Percentiles rank a stretch among this genome's conserved stretches.
Conservation (phyloP, 2,329 filamentous ascomycete genomes). For the Aaosphaeria pasadenensis region DNA sequence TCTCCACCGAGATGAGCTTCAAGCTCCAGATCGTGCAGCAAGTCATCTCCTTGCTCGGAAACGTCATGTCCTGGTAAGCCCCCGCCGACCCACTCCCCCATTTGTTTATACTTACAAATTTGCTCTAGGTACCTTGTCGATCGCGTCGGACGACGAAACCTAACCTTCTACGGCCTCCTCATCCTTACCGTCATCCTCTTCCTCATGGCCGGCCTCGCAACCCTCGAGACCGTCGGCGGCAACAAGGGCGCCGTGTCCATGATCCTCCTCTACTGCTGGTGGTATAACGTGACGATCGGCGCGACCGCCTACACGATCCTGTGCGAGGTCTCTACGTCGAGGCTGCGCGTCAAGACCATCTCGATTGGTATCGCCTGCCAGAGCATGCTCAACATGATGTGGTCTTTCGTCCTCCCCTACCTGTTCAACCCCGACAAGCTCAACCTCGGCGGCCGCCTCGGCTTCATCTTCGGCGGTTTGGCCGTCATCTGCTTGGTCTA, state of each 20-base stretch:
- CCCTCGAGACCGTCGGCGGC: constrained; percentile 52
- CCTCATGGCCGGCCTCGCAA: constrained; percentile 41
- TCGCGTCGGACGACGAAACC: constrained; percentile 67
- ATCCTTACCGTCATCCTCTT: constrained; percentile 67
- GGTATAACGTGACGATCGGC: constrained; percentile 81
- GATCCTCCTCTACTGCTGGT: constrained; percentile 47
- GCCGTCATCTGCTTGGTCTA: constrained; percentile 75
- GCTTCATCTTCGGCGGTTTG: constrained; percentile 82
- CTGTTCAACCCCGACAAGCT: constrained; percentile 37
- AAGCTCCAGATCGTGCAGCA: constrained; percentile 51
- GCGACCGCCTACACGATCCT: constrained; percentile 86
- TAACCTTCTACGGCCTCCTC: constrained; percentile 68
- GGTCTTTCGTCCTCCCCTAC: constrained; percentile 38
- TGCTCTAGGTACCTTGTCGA: constrained; percentile 58
- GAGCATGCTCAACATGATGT: constrained; percentile 33
- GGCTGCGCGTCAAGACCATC: constrained; percentile 72
- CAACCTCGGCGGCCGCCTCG: constrained; percentile 72
- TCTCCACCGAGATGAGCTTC: constrained; percentile 34
- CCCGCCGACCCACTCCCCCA: no score
- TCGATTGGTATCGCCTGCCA: constrained; percentile 38
- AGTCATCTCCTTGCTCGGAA: constrained; percentile 54
- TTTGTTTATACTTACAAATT: no score
- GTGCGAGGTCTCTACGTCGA: constrained; percentile 73
- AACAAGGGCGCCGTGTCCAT: constrained; percentile 43
- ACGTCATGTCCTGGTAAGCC: constrained; percentile 68